Evolutionary conservation across 169 alveolate species (phyloP).

Genomic region (Besnoitia besnoiti): DNA sequence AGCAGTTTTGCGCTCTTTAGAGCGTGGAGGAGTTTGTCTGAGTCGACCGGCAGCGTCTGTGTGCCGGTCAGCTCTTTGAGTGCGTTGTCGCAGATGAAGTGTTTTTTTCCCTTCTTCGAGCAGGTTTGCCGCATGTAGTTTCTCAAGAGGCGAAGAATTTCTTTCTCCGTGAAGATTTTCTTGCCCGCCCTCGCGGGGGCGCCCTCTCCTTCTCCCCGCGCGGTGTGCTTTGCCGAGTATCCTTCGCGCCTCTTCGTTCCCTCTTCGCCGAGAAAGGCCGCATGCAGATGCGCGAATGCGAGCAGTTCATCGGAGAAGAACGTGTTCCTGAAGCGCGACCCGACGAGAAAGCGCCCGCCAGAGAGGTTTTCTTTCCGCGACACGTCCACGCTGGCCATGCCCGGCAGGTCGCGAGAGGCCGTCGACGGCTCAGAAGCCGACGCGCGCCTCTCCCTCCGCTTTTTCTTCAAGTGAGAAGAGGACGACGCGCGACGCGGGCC

Average conservation of each 20-base stretch:
- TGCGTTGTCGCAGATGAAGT: background rate
- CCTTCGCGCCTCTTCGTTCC: too few relatives aligned
- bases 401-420: background rate
- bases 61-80: background rate
- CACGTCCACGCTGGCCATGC: background rate
- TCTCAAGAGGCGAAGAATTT: background rate
- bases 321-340: background rate
- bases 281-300: background rate
- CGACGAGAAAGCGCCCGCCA: constrained; percentile 4
- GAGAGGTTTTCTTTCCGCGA: background rate
- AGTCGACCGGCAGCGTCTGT: background rate
- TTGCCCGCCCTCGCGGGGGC: background rate
- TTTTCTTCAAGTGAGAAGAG: too few relatives aligned
- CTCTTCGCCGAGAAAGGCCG: background rate
- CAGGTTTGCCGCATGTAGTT: background rate
- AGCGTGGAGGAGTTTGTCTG: background rate
- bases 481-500: too few relatives aligned
- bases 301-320: background rate
- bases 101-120: background rate
- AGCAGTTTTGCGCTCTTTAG: background rate
- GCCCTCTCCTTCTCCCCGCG: background rate
- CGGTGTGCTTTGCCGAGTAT: background rate
- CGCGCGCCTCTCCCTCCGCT: background rate
- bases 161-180: constrained; percentile 24
- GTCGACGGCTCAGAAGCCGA: too few relatives aligned